Evolutionary conservation across 2,329 filamentous ascomycete genomes (phyloP), one percentile per base, ranked within the genome.

Genomic region (Colletotrichum truncatum): DNA sequence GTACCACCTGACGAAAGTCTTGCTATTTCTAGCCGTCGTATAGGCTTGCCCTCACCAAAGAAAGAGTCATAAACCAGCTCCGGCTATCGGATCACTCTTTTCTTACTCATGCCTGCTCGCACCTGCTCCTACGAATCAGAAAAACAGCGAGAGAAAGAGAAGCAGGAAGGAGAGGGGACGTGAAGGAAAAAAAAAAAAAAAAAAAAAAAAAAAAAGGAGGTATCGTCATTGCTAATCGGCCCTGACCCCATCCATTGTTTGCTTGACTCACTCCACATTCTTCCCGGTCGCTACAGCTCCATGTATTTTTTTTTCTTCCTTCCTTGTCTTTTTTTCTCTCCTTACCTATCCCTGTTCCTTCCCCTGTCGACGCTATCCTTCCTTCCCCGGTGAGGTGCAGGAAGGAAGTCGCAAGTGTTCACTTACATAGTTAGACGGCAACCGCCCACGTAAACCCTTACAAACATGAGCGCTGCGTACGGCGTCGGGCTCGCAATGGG

Each of bases 181-280:
- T n/a, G n/a, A n/a, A n/a, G 52, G 43, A 32, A 56, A 25, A 23
- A 62, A 30, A 18, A 30, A 32, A 64, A 53, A 38, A 36, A 45
- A 36, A 21, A 39, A 14, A 9, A 14, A 6, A 14, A 30, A 39
- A 36, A 39, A 63, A 63, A 43, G n/a, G 43, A 54, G 21, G 34
- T 34, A 62, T 65, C 49, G 32, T 65, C 39, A 14, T 28, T 43
- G 57, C 62, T 38, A 65, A 43, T 61, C 62, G 56, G 56, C 43
- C 62, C 56, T 54, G 56, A 26, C 38, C 43, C 48, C 62, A 26
- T 34, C 32, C 12, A 34, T 14, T 53, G 26, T 54, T 41, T 54
- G 48, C 48, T 54, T 43, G 49, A 54, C 48, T 61, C 34, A 43
- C 62, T 55, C 56, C 41, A 62, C 56, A 51, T 49, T 49, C n/a